Base-by-base conservation (phyloP, 2,329 filamentous ascomycete species). In the Sclerotiophoma versabilis region DNA sequence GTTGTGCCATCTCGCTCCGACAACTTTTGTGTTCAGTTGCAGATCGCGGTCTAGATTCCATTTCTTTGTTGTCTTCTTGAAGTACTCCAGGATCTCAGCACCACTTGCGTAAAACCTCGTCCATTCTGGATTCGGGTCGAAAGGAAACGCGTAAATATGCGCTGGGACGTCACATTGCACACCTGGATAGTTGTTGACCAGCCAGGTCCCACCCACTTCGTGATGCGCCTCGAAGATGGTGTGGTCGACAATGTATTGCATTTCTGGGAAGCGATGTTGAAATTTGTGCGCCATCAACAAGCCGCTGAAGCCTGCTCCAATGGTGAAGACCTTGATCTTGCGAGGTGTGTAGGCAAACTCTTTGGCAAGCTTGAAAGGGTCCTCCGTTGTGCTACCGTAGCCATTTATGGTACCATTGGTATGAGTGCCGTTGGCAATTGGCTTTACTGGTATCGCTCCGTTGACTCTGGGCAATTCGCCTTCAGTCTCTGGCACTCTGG, bases 41-140 rank as follows among this genome's bases (percentile, higher is more conserved):
- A 67, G 48, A 39, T 76, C 62, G 9, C 70, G 59, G 32, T 73
- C 71, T 0, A 77, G 63, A 15, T 73, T 68, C 58, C 68, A 76
- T 58, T 78, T 77, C 37, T 66, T 64, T 3, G 72, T 72, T 0
- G 73, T 73, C 5, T 51, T 41, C 49, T 73, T 62, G 50, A 79
- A 72, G 55, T 79, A 79, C 1, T 71, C 65, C n/a, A 68, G 59
- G 27, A 79, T 79, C 54, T 78, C 76, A 8, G 60, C 48, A 0
- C 73, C 73, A 1, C 63, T 59, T 12, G 71, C 69, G 51, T 77
- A 79, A 59, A 75, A 77, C 2, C 63, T 58, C 3, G 67, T 72
- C 76, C 76, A 79, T 15, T 73, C 60, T 0, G 75, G 74, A 25
- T 77, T 78, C 1, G 75, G 75, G 20, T 76, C 71, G 51, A 77